Conservation (phyloP, 768 basidiomycete genomes). For the Tylopilus intermedius region DNA sequence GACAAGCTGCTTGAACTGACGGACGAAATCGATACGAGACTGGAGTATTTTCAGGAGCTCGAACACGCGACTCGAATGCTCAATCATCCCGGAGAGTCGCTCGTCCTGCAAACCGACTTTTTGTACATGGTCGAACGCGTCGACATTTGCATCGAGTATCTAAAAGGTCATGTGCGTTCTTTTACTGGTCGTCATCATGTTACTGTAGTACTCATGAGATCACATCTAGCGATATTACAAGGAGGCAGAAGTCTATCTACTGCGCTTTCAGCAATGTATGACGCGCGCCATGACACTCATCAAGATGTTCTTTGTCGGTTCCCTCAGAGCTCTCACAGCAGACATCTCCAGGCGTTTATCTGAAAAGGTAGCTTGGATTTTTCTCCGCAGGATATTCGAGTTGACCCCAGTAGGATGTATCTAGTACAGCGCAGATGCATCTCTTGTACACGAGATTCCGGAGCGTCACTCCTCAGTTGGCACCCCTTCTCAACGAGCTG, state of each 20-base stretch:
- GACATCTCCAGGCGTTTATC: slow-evolving; percentile 73
- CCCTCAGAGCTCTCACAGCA: slow-evolving; percentile 68
- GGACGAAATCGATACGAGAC: slow-evolving; percentile 71
- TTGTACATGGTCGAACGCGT: slow-evolving; percentile 94
- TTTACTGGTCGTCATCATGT: background rate
- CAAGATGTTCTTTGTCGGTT: slow-evolving; percentile 92
- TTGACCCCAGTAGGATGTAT: slow-evolving; percentile 53
- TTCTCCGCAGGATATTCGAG: background rate
- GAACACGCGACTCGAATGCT: slow-evolving; percentile 91
- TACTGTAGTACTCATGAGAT: background rate
- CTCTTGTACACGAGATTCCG: slow-evolving; percentile 88
- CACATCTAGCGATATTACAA: slow-evolving; percentile 71
- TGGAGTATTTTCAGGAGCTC: slow-evolving; percentile 94
- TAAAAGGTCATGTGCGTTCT: slow-evolving; percentile 73
- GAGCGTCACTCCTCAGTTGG: slow-evolving; percentile 62
- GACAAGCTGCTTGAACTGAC: slow-evolving; percentile 73
- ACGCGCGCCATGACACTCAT: slow-evolving; percentile 97
- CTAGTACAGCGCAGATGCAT: slow-evolving; percentile 73
- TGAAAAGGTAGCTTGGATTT: slow-evolving; percentile 52
- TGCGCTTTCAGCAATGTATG: slow-evolving; percentile 97
- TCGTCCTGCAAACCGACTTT: slow-evolving; percentile 89
- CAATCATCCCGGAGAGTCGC: slow-evolving; percentile 87
- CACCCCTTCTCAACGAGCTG: slow-evolving; percentile 78
- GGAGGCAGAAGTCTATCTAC: slow-evolving; percentile 91
- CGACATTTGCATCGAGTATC: slow-evolving; percentile 89